Evolutionary conservation across 805 yeast genomes (phyloP).

Genomic region (Yarrowia divulgata): DNA sequence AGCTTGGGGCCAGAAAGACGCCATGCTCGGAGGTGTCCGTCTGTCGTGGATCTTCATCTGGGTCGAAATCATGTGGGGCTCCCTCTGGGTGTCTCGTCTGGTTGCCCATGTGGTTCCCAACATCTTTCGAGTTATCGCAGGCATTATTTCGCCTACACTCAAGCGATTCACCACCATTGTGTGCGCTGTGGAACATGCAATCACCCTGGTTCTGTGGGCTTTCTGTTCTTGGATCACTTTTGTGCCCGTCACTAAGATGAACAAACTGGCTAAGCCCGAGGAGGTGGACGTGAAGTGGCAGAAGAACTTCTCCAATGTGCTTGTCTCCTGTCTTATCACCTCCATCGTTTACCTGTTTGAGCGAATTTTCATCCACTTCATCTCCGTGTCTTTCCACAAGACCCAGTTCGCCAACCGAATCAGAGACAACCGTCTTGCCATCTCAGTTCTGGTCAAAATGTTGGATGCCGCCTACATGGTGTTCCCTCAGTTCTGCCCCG

Average conservation of each 20-base stretch:
- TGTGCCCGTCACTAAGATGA: constrained; percentile 49
- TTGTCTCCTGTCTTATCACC: constrained; percentile 52
- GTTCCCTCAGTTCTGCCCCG: constrained; percentile 50
- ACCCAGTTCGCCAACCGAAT: constrained; percentile 53
- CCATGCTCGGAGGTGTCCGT: constrained; percentile 49
- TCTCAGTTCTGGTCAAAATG: constrained; percentile 47
- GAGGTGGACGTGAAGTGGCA: constrained; percentile 49
- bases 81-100: constrained; percentile 49
- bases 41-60: constrained; percentile 54
- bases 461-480: constrained; percentile 49
- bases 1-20: constrained; percentile 49
- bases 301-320: constrained; percentile 48
- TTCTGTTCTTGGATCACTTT: constrained; percentile 52
- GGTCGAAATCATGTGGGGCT: constrained; percentile 53
- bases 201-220: constrained; percentile 50
- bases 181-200: constrained; percentile 50
- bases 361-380: constrained; percentile 51
- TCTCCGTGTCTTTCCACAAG: constrained; percentile 53
- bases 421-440: constrained; percentile 50
- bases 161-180: constrained; percentile 48
- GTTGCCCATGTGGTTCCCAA: constrained; percentile 51
- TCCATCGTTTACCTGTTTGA: constrained; percentile 52
- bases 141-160: constrained; percentile 49
- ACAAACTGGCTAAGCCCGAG: constrained; percentile 43
- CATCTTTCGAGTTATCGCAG: constrained; percentile 46